Conservation (phyloP, 306 rosid genomes). For the Lathyrus sativus region DNA sequence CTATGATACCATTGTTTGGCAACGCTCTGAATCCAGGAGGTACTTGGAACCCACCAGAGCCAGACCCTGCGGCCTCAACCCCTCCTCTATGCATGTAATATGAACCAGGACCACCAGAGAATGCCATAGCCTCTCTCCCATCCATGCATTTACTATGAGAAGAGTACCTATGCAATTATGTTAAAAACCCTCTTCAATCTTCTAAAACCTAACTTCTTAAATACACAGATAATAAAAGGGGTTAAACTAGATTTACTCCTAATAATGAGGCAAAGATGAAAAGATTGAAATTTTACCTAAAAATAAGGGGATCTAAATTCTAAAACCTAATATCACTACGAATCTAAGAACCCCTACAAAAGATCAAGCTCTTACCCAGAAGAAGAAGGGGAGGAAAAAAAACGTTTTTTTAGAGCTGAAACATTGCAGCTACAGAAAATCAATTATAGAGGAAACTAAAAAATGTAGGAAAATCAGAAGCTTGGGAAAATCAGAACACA, state of each 20-base stretch:
- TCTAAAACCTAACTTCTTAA: slow-evolving; percentile 30
- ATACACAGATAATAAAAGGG: slow-evolving; percentile 26
- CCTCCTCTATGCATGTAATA: slow-evolving; percentile 87
- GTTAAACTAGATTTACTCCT: slow-evolving; percentile 35
- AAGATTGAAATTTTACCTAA: slow-evolving; percentile 34
- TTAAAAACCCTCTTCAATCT: slow-evolving; percentile 30
- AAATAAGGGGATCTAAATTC: slow-evolving; percentile 32
- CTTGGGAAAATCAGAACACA: slow-evolving; percentile 44
- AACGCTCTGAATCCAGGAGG: slow-evolving; percentile 75
- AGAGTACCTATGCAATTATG: slow-evolving; percentile 29
- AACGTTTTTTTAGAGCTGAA: slow-evolving; percentile 33
- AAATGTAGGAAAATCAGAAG: slow-evolving; percentile 49
- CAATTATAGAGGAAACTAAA: slow-evolving; percentile 38
- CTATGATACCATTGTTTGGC: slow-evolving; percentile 56
- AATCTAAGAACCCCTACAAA: slow-evolving; percentile 38
- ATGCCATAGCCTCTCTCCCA: slow-evolving; percentile 93
- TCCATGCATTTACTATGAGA: slow-evolving; percentile 90
- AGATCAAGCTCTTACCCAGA: slow-evolving; percentile 15
- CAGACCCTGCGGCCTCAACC: slow-evolving; percentile 56
- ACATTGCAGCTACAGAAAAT: slow-evolving; percentile 32
- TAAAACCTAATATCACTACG: slow-evolving; percentile 40
- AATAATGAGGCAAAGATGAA: slow-evolving; percentile 11
- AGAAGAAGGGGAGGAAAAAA: slow-evolving; percentile 9
- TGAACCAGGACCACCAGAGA: slow-evolving; percentile 81
- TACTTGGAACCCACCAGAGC: slow-evolving; percentile 61